These are phyloP conservation scores for Rhododendron molle DNA, from an alignment of 148 eudicot species.

Conservation along the genomic window DNA sequence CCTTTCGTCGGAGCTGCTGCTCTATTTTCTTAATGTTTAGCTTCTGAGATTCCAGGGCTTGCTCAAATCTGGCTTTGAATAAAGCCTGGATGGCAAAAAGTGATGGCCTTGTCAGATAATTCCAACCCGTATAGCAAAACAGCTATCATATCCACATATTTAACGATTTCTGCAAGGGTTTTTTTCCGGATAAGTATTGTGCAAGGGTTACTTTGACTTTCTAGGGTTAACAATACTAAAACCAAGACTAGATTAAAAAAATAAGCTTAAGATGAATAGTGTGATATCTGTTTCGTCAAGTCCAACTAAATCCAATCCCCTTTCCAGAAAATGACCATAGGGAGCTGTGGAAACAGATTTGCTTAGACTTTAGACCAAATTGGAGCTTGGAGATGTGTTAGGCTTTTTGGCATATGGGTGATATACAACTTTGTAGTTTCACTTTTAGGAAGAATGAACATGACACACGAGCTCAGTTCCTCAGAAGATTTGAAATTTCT, in stretches of 20 bases:
- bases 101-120: background rate
- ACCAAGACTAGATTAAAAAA: background rate
- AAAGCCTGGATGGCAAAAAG: conserved; percentile 60
- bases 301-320: background rate
- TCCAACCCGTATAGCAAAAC: background rate
- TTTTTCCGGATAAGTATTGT: background rate
- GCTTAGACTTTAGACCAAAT: background rate
- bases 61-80: conserved; percentile 98
- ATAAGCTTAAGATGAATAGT: background rate
- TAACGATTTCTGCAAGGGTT: background rate
- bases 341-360: background rate
- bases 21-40: conserved; percentile 87
- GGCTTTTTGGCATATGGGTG: background rate
- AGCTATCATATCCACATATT: background rate
- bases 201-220: background rate
- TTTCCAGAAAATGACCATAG: background rate
- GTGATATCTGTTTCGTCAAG: background rate
- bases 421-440: background rate
- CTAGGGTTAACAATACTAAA: background rate
- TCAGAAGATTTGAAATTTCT: background rate
- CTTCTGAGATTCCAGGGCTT: conserved; percentile 97
- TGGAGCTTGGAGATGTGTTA: background rate
- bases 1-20: conserved; percentile 82
- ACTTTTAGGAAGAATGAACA: background rate
- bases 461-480: background rate